A percentile compares a stretch with the other conserved stretches of the same genome.
Conservation (phyloP, 148 eudicot species). For the Gaultheria prostrata region DNA sequence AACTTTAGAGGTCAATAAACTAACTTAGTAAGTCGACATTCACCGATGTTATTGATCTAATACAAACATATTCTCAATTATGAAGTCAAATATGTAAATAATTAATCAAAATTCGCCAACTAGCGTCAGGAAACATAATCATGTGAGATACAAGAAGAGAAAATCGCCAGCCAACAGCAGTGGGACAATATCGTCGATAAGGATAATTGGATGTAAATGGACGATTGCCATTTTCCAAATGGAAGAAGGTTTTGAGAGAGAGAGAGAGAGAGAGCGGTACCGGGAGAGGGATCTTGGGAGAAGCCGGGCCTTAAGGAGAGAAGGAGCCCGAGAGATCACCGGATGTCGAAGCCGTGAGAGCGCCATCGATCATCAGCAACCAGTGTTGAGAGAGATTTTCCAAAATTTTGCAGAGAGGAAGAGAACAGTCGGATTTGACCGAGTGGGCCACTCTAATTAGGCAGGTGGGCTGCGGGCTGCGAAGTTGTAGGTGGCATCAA, state of each 20-base stretch:
- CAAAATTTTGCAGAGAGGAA: not conserved
- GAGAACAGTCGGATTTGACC: not conserved
- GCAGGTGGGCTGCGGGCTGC: not conserved
- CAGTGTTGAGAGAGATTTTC: not conserved
- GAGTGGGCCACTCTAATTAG: not conserved
- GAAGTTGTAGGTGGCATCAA: not conserved
- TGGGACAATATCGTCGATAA: not conserved
- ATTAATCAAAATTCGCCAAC: not conserved
- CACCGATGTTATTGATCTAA: not conserved
- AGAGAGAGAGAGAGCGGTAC: conserved; percentile 22
- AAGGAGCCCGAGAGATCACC: conserved; percentile 49
- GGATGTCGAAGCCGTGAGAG: conserved; percentile 70
- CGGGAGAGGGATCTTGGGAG: conserved; percentile 35
- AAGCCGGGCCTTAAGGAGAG: conserved; percentile 47
- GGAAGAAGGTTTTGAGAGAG: not conserved
- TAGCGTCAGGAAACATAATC: not conserved
- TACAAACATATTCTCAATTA: not conserved
- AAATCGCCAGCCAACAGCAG: not conserved
- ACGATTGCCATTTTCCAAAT: not conserved
- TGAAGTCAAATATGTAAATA: not conserved
- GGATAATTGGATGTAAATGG: not conserved
- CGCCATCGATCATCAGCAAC: conserved; percentile 49
- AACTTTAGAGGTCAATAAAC: not conserved
- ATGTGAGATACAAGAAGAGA: not conserved
- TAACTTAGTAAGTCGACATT: not conserved